Base-by-base conservation (phyloP, 2,329 filamentous ascomycete species). In the Cordyceps farinosa region DNA sequence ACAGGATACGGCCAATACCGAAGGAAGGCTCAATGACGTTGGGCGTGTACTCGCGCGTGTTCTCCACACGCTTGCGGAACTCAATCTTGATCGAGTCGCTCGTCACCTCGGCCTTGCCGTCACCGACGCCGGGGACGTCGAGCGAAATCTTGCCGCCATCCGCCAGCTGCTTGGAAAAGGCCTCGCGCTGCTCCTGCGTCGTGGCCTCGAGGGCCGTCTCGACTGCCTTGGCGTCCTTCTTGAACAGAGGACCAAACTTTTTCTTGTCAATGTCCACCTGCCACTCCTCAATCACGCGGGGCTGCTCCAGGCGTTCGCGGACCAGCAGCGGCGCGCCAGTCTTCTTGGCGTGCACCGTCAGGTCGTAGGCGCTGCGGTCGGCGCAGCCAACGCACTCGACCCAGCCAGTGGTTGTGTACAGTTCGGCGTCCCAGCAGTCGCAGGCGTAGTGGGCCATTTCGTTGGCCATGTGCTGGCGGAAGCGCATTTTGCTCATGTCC, bases 11-110 rank as follows among this genome's bases (percentile, higher is more conserved):
- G 65, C 94, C 95, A 72, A 98, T 96, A 82, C 94, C 94, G 71
- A 98, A 99, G 0, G 94, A 98, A 1, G 94, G 95, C 80, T 99
- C 95, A 70, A 98, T 96, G 54, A 96, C 92, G 73, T 97, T 97
- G 65, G 94, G 94, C 0, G 90, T 96, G 80, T 91, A 99, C 75
- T 97, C 93, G 70, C 95, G 86, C 64, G 88, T 86, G 74, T 96
- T 89, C 77, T 97, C 91, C 4, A 87, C 84, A 66, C 92, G 84
- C 69, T 89, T 96, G 70, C 88, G 87, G 79, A 90, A 92, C 79
- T 93, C 90, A 69, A 98, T 92, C 64, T 82, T 86, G 73, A 99
- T 82, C 55, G 96, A 83, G 65, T 97, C 92, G 73, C 89, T 88
- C 70, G 84, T 82, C 58, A 98, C 80, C 74, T 94, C 88, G 30